Evolutionary conservation across 2,329 filamentous ascomycete genomes (phyloP).

Genomic region (Ceratocystis smalleyi): DNA sequence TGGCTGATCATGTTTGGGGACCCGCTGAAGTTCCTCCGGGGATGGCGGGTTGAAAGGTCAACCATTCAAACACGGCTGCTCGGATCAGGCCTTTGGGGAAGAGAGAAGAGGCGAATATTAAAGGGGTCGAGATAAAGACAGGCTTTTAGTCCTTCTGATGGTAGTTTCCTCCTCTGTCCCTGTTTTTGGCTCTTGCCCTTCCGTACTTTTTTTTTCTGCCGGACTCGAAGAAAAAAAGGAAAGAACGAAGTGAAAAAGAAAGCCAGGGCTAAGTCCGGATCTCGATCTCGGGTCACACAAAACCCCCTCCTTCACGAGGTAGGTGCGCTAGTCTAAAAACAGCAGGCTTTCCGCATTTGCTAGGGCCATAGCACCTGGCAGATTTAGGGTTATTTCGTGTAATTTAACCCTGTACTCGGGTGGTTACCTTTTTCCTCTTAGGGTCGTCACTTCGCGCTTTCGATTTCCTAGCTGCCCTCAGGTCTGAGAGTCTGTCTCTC

Average conservation of each 20-base stretch:
- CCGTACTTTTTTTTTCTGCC: neutral
- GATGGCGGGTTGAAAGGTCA: too few species aligned
- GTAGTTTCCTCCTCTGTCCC: neutral
- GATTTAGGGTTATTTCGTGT: neutral
- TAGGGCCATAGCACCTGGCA: neutral
- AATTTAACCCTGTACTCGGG: neutral
- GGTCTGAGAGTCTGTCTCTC: neutral
- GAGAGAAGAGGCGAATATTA: too few species aligned
- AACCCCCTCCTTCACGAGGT: neutral
- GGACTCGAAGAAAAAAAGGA: neutral
- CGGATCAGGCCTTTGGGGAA: too few species aligned
- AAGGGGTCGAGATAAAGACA: too few species aligned
- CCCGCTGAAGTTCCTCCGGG: too few species aligned
- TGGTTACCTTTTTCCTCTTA: neutral
- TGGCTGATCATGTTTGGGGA: too few species aligned
- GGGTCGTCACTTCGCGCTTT: neutral
- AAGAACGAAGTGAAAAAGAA: neutral
- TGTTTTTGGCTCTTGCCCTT: neutral
- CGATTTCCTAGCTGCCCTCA: neutral
- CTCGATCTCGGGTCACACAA: constrained; percentile 1
- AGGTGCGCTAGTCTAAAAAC: neutral
- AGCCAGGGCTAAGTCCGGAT: neutral
- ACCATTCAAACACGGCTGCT: too few species aligned
- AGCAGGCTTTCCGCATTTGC: neutral
- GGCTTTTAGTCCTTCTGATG: neutral